Evolutionary conservation across 2,329 filamentous ascomycete genomes (phyloP), one percentile per base, ranked within the genome.

Genomic region (Leptographium lundbergii): DNA sequence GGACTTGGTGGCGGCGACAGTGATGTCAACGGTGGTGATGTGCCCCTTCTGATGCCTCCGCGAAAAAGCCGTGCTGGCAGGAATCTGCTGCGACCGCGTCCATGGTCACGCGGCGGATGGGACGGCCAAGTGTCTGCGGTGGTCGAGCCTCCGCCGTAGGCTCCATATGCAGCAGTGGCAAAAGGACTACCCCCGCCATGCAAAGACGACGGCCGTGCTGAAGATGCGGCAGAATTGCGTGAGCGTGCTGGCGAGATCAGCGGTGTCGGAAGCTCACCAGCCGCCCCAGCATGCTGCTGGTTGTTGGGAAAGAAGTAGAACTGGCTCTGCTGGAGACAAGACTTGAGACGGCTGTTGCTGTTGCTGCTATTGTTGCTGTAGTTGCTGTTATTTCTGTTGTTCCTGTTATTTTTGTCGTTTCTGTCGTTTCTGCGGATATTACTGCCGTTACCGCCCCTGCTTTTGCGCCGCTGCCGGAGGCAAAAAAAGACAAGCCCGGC

Each of bases 201-300:
- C 14, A 25, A 14, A 17, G 24, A 51, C 17, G n/a, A 52, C 48
- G 56, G 59, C 0, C 72, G 71, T 9, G 66, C 60, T 0, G 69
- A 51, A 13, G 48, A 51, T 4, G 24, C 22, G 10, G 48, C 48
- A 17, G 48, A 51, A 17, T 51, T 17, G 24, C 48, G 48, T 25
- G 48, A 51, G 10, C 24, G 48, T 22, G 24, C 66, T 0, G 75
- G 70, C 0, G 75, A 72, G 51, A 75, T 73, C 0, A 79, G 67
- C 2, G 74, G 74, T 17, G 74, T 73, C 0, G 71, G 72, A 1
- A 74, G 74, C n/a, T 68, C 59, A 63, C 1, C 66, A 61, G 6
- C 65, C 60, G 57, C 58, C 48, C 70, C 63, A 58, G 66, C 19
- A 61, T 58, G 47, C 42, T 54, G 51, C 48, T 66, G n/a, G n/a